Evolutionary conservation across 495 filamentous ascomycete genomes (phyloP).

Genomic region (Penicillium arizonense): DNA sequence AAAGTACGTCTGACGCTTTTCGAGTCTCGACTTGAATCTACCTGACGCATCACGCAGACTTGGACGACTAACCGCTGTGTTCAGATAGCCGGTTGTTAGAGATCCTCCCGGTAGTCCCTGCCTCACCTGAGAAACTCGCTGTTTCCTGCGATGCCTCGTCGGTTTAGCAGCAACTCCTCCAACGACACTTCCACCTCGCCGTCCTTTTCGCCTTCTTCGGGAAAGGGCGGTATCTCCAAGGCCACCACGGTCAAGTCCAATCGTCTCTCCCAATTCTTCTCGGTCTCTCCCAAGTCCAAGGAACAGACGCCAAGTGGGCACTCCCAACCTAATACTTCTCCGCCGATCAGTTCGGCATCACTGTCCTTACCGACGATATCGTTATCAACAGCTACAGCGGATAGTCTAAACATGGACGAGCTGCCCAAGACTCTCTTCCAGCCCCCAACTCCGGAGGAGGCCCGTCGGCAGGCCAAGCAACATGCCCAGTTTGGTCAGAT

Average conservation of each 20-base stretch:
- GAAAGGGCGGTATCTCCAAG: slow-evolving; percentile 48
- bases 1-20: slow-evolving; percentile 15
- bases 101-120: slow-evolving; percentile 17
- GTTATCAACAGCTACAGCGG: slow-evolving; percentile 81
- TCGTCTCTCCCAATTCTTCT: slow-evolving; percentile 57
- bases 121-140: slow-evolving; percentile 20
- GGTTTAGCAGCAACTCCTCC: slow-evolving; percentile 49
- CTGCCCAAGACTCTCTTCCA: slow-evolving; percentile 80
- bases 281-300: slow-evolving; percentile 57
- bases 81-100: slow-evolving; percentile 5
- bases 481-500: slow-evolving; percentile 94
- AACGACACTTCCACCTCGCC: slow-evolving; percentile 43
- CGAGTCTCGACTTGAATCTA: background rate
- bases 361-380: slow-evolving; percentile 89
- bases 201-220: slow-evolving; percentile 44
- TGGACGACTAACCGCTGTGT: slow-evolving; percentile 9
- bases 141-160: slow-evolving; percentile 55
- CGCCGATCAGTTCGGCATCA: slow-evolving; percentile 66
- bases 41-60: background rate
- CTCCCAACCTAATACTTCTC: slow-evolving; percentile 52
- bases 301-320: slow-evolving; percentile 55
- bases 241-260: slow-evolving; percentile 65
- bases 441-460: slow-evolving; percentile 85
- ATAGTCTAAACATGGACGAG: slow-evolving; percentile 72
- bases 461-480: slow-evolving; percentile 66